Conservation (phyloP, 352 stramenopile genomes). For the Pythium phragmiticola region DNA sequence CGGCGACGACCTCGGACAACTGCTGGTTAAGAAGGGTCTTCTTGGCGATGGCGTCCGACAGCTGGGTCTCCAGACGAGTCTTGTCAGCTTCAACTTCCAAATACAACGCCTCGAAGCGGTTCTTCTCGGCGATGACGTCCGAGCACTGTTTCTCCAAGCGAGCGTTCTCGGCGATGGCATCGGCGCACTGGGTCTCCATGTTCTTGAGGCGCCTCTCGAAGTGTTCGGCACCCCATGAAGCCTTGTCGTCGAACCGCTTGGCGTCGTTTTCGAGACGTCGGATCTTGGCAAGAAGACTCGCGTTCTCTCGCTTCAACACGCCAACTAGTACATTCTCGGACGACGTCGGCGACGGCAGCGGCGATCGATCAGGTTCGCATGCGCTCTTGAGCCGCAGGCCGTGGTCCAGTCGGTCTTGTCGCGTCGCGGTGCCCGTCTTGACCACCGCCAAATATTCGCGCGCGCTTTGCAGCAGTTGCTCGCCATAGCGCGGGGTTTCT, state of each 20-base stretch:
- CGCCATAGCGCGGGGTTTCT: neutral
- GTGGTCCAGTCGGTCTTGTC: neutral
- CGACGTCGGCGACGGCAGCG: neutral
- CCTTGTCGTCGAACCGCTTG: constrained; percentile 7
- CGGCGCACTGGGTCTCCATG: constrained; percentile 4
- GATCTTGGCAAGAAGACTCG: constrained; percentile 10
- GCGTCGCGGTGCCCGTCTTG: neutral
- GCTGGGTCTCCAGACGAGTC: neutral
- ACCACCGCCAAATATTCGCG: constrained; percentile 6
- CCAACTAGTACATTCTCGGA: constrained; percentile 3
- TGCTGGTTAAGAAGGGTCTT: neutral
- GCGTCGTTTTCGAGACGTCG: constrained; percentile 9
- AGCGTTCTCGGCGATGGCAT: neutral
- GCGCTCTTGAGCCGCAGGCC: neutral
- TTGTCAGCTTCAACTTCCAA: neutral
- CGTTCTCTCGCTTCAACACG: constrained; percentile 8
- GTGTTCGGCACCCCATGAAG: constrained; percentile 4
- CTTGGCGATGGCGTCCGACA: neutral
- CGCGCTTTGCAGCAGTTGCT: constrained; percentile 7
- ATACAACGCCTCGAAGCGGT: neutral
- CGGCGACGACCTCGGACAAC: neutral
- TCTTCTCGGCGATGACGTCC: neutral
- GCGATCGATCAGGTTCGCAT: neutral
- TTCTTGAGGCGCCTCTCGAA: neutral
- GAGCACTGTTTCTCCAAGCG: neutral